phyloP scores from a whole-genome alignment of 108 stramenopile genomes.

The Parmales sp. region DNA sequence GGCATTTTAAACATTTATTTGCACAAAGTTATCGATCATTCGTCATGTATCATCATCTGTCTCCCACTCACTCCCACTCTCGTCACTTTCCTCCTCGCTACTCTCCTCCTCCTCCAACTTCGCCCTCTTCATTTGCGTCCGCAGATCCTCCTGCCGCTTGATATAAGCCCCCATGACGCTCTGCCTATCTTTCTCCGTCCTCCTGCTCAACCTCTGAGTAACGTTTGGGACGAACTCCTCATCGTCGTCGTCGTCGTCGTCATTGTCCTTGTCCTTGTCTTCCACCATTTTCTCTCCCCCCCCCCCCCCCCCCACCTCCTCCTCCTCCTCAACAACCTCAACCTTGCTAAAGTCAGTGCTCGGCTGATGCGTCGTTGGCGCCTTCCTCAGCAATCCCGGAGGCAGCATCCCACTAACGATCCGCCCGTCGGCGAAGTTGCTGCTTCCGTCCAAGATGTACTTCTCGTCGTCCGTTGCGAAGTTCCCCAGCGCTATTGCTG shows the following conservation, averaged over 20 bases:
- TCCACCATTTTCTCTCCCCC: not conserved
- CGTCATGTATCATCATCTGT: not conserved
- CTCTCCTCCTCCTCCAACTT: not conserved
- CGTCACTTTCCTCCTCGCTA: not conserved
- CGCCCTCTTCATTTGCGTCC: not conserved
- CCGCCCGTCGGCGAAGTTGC: slow-evolving; percentile 3
- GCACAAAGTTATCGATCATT: too few relatives aligned
- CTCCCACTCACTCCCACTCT: not conserved
- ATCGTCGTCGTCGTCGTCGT: not conserved
- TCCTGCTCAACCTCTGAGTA: not conserved
- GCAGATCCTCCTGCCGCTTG: not conserved
- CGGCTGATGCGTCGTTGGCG: not conserved
- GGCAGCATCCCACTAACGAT: slow-evolving; percentile 1
- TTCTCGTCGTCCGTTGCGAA: slow-evolving; percentile 3
- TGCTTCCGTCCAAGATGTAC: not conserved
- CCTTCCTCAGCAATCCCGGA: not conserved
- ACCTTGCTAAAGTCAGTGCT: not conserved
- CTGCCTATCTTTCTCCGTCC: not conserved
- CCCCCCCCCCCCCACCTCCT: not conserved
- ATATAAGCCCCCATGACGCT: slow-evolving; percentile 1
- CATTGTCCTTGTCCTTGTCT: not conserved
- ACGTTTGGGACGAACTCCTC: not conserved
- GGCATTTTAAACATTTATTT: too few relatives aligned
- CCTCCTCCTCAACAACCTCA: not conserved
- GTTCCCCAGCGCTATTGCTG: slow-evolving; percentile 1